Evolutionary conservation across 2,329 filamentous ascomycete species (phyloP).

Genomic region (Tolypocladium sp.): DNA sequence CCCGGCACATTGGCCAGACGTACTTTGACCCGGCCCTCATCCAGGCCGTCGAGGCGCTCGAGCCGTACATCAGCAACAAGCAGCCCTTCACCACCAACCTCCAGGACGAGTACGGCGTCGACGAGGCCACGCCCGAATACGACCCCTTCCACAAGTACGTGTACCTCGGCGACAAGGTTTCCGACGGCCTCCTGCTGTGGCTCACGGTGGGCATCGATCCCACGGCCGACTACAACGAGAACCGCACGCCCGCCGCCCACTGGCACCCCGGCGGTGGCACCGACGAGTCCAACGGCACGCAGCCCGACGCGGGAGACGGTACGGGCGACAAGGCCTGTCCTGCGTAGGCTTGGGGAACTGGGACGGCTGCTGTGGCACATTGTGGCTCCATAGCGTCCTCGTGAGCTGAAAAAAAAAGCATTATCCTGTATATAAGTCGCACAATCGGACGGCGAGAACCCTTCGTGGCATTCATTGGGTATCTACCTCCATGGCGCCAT

Average conservation of each 20-base stretch:
- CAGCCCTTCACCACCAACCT: conserved; percentile 36
- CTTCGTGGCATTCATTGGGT: conserved; percentile 4
- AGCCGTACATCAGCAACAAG: conserved; percentile 35
- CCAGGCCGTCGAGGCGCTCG: conserved; percentile 39
- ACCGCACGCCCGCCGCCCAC: conserved; percentile 1
- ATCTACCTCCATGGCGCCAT: conserved; percentile 26
- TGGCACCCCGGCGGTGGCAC: conserved; percentile 2
- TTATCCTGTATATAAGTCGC: not conserved
- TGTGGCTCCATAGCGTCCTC: not conserved
- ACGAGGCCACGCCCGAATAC: conserved; percentile 34
- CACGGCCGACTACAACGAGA: conserved; percentile 2
- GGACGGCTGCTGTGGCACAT: not conserved
- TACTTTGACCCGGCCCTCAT: conserved; percentile 45
- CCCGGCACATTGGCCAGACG: conserved; percentile 49
- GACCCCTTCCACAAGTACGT: conserved; percentile 51
- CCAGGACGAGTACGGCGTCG: conserved; percentile 36
- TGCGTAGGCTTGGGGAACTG: not conserved
- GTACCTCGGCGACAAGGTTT: conserved; percentile 40
- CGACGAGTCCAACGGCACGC: not conserved
- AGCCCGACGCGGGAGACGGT: not conserved
- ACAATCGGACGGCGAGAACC: not conserved
- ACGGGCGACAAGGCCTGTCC: not conserved
- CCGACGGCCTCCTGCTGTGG: conserved; percentile 45
- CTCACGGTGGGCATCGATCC: conserved; percentile 40
- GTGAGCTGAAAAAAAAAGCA: not conserved